Evolutionary conservation across 306 rosid species (phyloP), one percentile per base, ranked within the genome.

Genomic region (Castanea mollissima): DNA sequence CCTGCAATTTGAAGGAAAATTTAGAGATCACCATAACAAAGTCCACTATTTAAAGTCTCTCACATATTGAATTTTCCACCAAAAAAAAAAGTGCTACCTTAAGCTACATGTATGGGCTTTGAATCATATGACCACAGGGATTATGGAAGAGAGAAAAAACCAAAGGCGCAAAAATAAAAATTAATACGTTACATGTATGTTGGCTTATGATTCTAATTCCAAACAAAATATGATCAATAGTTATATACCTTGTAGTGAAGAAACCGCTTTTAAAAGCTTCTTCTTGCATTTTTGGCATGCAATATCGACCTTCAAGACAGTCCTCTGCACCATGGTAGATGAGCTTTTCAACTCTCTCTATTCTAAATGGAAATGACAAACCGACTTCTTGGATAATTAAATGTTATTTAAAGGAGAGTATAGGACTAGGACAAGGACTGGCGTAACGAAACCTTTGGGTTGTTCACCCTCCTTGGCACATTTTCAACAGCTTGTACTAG

Each of bases 281-380:
- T 79, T 84, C 84, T 84, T 86, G 86, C 95, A 87, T 82, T 88
- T 90, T 69, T 6, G 72, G 80, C 92, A 91, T 46, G 76, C 20
- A 73, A 83, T 79, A 25, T 86, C 79, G 77, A 91, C 95, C 83
- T 85, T 91, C 69, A 91, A 78, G 5, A 89, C 89, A 1, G 92
- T 89, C 68, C 41, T 84, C 83, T 80, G 86, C 23, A 82, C 86
- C 95, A 87, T 90, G 79, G 82, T 71, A 56, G 55, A 74, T 76
- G 54, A 82, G 12, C 46, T 8, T 41, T 41, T 41, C 46, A 41
- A 72, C 55, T 21, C 74, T 49, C 64, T 21, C 46, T 32, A 74
- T 5, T 3, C 63, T 74, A 23, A 49, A 49, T 49, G 54, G 6
- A 58, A 58, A 59, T 21, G 18, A 59, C 7, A 59, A 59, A 59